Evolutionary conservation across 106 monocot genomes (phyloP).

Genomic region (Hemerocallis citrina): DNA sequence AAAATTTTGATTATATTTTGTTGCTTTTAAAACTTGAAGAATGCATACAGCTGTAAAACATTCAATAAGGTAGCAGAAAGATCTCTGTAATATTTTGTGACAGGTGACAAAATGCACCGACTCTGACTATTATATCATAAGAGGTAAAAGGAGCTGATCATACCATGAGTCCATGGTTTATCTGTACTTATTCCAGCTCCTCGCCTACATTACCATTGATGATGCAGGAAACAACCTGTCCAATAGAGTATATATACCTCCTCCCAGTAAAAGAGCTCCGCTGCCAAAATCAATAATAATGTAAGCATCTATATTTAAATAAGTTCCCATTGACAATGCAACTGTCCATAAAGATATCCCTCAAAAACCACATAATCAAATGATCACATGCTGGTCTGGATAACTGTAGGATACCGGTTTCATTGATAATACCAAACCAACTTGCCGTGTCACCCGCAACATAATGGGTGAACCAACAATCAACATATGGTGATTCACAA

Average conservation of each 20-base stretch:
- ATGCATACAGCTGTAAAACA: too few relatives aligned
- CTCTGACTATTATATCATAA: too few relatives aligned
- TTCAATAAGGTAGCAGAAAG: too few relatives aligned
- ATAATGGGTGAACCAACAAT: too few relatives aligned
- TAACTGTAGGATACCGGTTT: not conserved
- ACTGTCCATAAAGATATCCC: not conserved
- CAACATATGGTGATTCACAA: too few relatives aligned
- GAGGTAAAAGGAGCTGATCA: too few relatives aligned
- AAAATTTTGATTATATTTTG: too few relatives aligned
- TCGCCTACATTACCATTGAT: constrained; percentile 60
- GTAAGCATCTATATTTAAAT: not conserved
- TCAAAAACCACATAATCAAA: not conserved
- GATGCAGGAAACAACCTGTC: constrained; percentile 60
- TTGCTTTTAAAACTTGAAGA: too few relatives aligned
- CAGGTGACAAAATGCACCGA: too few relatives aligned
- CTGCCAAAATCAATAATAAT: constrained; percentile 22
- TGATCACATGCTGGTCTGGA: not conserved
- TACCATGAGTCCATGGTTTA: too few relatives aligned
- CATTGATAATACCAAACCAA: not conserved
- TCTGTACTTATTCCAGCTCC: not conserved
- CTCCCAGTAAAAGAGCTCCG: constrained; percentile 76
- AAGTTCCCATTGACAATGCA: not conserved
- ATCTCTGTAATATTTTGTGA: too few relatives aligned
- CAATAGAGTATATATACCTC: constrained; percentile 70
- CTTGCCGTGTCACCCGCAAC: not conserved